Evolutionary conservation across 768 basidiomycete genomes (phyloP), one percentile per base, ranked within the genome.

Genomic region (Hypholoma fasciculare): DNA sequence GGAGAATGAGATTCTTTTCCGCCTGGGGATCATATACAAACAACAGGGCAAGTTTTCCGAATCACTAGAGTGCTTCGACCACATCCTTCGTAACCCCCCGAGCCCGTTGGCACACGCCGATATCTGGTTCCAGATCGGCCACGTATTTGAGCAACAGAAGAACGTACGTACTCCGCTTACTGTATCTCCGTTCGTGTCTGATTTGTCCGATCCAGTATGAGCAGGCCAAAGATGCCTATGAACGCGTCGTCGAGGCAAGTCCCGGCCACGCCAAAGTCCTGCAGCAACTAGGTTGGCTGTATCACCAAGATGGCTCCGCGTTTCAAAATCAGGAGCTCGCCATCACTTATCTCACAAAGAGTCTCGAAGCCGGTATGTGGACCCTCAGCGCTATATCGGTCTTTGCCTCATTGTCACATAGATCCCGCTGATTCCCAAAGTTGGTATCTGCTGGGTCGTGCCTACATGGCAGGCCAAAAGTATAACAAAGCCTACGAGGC

Each of bases 401-500:
- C 37, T 30, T 26, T 49, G 37, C 56, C 36, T 67, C 42, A 27
- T 52, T 27, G 19, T 46, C 20, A 26, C 20, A 16, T 54, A 96
- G 97, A 98, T 74, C 87, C 93, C 16, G 83, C 89, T 26, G 97
- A 99, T 70, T 94, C 97, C 16, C 97, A 98, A 74, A 96, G 92
- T 67, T 99, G 97, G 96, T 99, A 98, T 75, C 85, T 98, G 43
- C 88, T 98, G 61, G 96, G 96, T 54, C 92, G 97, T 61, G 96
- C 96, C 1, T 98, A 95, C 74, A 98, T 98, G 95, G 93, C 95
- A 14, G 94, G 93, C 16, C 93, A 93, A 73, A 96, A 98, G 71
- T 98, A 98, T 78, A 98, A 97, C 82, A 98, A 98, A 71, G 97
- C 97, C 16, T 98, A 99, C 76, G 96, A 99, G 72, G 96, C 96